Conservation (phyloP, 176 grass and related monocot genomes). For the Triticum monococcum region DNA sequence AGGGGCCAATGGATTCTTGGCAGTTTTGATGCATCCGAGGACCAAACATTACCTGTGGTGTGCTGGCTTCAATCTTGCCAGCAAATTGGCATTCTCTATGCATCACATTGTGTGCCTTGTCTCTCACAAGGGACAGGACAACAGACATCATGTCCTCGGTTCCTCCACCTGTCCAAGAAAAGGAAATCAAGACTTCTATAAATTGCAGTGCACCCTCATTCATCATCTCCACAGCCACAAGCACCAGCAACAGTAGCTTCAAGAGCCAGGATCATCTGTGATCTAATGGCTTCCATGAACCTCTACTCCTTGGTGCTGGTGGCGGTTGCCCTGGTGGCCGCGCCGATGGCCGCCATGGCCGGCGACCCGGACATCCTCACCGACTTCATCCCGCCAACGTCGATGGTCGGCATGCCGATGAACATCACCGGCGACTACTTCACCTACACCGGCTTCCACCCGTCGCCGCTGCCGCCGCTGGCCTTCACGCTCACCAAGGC, state of each 20-base stretch:
- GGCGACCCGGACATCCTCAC: conserved; percentile 45
- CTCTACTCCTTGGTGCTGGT: neutral
- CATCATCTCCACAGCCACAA: neutral
- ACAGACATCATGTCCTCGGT: neutral
- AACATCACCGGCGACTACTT: conserved; percentile 19
- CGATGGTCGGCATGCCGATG: neutral
- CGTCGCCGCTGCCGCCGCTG: neutral
- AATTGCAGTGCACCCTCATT: neutral
- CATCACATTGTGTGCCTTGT: neutral
- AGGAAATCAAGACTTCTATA: neutral
- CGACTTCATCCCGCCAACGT: neutral
- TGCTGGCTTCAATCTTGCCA: neutral
- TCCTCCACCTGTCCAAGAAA: neutral
- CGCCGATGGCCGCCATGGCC: neutral
- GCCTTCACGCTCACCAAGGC: conserved; percentile 28
- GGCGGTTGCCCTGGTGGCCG: neutral
- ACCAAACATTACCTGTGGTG: neutral
- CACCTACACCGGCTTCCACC: neutral
- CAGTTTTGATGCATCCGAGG: neutral
- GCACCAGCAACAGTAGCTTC: neutral
- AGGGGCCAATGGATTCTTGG: neutral
- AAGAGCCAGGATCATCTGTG: neutral
- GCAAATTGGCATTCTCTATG: neutral
- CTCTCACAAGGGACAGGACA: neutral
- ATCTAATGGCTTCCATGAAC: neutral